A percentile compares a stretch with the other conserved stretches of the same genome.
Evolutionary conservation across 2,329 filamentous ascomycete genomes (phyloP).

Genomic region (Onygenales sp.): DNA sequence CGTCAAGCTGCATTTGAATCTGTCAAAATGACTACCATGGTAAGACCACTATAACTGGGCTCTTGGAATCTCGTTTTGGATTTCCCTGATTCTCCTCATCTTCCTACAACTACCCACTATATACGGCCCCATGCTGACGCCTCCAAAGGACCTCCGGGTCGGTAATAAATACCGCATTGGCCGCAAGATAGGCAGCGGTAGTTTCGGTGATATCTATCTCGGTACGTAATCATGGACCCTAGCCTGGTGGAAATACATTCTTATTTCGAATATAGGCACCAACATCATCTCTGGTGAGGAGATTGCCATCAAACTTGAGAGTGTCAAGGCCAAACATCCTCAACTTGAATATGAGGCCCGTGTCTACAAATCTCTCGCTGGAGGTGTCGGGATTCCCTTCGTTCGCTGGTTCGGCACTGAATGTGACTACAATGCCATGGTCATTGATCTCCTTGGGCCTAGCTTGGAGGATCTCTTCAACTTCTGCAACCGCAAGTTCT

Average conservation of each 20-base stretch:
- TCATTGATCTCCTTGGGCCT: constrained; percentile 89
- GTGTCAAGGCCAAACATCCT: constrained; percentile 98
- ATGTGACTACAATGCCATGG: constrained; percentile 99
- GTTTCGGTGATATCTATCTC: constrained; percentile 97
- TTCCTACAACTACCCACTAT: too few species aligned
- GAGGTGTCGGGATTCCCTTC: constrained; percentile 95
- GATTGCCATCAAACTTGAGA: constrained; percentile 99
- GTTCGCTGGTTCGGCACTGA: constrained; percentile 99
- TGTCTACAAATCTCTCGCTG: constrained; percentile 77
- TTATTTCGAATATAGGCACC: constrained; percentile 52
- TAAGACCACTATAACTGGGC: constrained; percentile 25
- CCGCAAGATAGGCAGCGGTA: constrained; percentile 96
- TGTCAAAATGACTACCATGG: constrained; percentile 54
- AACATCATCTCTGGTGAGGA: constrained; percentile 99
- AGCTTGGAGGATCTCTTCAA: constrained; percentile 98
- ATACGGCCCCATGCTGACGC: constrained; percentile 11
- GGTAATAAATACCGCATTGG: constrained; percentile 99
- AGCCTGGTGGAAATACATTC: constrained; percentile 7
- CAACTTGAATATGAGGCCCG: constrained; percentile 98
- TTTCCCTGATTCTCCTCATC: neutral
- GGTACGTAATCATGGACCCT: constrained; percentile 38
- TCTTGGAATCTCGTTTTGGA: neutral
- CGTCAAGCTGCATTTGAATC: constrained; percentile 20
- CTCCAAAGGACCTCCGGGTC: constrained; percentile 83
- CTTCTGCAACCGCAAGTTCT: constrained; percentile 99